Evolutionary conservation across 306 rosid genomes (phyloP).

Genomic region (Ormosia semicastrata): DNA sequence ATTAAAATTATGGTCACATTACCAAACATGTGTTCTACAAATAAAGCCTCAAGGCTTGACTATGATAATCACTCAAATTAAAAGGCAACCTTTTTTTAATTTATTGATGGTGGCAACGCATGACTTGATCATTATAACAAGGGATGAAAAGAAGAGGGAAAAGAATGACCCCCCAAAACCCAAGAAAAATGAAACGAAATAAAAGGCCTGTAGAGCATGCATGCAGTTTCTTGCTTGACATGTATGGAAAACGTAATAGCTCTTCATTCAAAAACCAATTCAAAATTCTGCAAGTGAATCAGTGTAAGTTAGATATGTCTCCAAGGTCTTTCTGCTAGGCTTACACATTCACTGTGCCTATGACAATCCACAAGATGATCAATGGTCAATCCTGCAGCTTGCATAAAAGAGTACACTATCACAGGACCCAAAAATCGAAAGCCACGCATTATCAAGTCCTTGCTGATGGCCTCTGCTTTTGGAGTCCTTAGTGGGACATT

Average conservation of each 20-base stretch:
- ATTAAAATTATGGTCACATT: too few relatives aligned
- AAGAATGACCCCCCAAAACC: background rate
- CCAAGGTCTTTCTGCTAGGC: slow-evolving; percentile 95
- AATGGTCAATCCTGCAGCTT: slow-evolving; percentile 88
- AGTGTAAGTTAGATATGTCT: slow-evolving; percentile 59
- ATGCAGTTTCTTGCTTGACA: background rate
- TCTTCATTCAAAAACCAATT: background rate
- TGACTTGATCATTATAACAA: background rate
- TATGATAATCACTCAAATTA: background rate
- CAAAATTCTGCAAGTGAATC: background rate
- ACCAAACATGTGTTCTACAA: slow-evolving; percentile 8
- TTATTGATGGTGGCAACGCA: slow-evolving; percentile 11
- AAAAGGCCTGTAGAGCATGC: background rate
- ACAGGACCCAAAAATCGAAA: slow-evolving; percentile 83
- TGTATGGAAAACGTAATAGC: background rate
- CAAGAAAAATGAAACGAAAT: background rate
- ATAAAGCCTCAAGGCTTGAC: background rate
- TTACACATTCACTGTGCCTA: slow-evolving; percentile 66
- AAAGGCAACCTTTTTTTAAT: background rate
- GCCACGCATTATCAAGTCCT: slow-evolving; percentile 74
- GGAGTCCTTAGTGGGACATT: slow-evolving; percentile 80
- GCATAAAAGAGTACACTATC: slow-evolving; percentile 91
- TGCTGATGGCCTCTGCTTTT: slow-evolving; percentile 84
- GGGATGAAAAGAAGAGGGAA: background rate
- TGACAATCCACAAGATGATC: slow-evolving; percentile 90